Evolutionary conservation across 345 rosid genomes (phyloP).

Genomic region (Brassica cretica): DNA sequence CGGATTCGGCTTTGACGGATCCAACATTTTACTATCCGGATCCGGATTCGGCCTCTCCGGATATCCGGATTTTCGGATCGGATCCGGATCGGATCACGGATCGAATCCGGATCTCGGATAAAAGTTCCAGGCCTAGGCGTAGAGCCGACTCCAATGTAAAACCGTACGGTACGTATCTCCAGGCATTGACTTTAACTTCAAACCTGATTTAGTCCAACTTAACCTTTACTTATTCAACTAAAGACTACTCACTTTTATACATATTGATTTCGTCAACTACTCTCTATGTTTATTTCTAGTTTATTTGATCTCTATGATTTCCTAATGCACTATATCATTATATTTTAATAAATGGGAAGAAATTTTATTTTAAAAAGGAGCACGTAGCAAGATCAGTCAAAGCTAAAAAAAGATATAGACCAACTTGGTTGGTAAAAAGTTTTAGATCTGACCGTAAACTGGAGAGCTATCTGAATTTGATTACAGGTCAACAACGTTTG

Average conservation of each 20-base stretch:
- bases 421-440: not conserved
- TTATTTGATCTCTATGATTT: not conserved
- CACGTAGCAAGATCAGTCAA: not conserved
- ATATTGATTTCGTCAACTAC: not conserved
- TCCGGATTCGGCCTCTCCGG: too few species aligned
- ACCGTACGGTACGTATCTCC: conserved; percentile 32
- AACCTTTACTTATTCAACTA: conserved; percentile 1
- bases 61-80: too few species aligned
- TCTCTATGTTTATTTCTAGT: not conserved
- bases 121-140: too few species aligned
- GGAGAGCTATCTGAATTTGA: not conserved
- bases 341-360: not conserved
- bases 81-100: too few species aligned
- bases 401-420: not conserved
- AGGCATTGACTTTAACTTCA: conserved; percentile 30
- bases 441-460: not conserved
- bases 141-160: conserved; percentile 20
- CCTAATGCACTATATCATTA: not conserved
- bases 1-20: too few species aligned
- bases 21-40: too few species aligned
- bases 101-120: too few species aligned
- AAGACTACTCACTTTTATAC: not conserved
- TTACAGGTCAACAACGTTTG: not conserved
- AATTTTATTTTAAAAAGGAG: not conserved
- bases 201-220: conserved; percentile 13